Evolutionary conservation across 805 yeast genomes (phyloP), one percentile per base, ranked within the genome.

Genomic region (Candida mattraensis): DNA sequence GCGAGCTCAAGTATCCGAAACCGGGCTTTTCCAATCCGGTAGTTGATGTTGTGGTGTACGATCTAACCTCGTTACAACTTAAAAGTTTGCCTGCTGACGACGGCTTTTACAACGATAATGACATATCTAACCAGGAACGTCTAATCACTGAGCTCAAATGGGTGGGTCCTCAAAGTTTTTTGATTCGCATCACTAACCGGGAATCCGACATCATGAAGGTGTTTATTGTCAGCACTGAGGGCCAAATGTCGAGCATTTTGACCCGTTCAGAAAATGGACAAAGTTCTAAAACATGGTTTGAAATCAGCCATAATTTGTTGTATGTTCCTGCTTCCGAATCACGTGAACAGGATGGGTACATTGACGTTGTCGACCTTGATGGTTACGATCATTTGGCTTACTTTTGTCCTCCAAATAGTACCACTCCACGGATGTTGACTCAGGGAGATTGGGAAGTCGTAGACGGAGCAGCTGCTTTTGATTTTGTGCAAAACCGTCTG

Each of bases 371-470:
- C 12, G 79, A 78, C 5, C 66, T 76, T 17, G 69, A 76, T 42
- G 80, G 80, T 0, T 77, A 70, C 57, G 71, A 71, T 44, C 99
- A 93, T 59, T 66, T 93, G 44, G 98, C 88, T 0, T 89, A 83
- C 59, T 93, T 78, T 56, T 67, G 85, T 2, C 93, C 95, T 5
- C 77, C 87, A 2, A 67, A 71, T 17, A 58, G 81, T 5, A 44
- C 76, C 0, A 59, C 61, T 11, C 87, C 87, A 3, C 51, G 50
- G 3, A 56, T 83, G 15, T 70, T 95, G 30, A 85, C 93, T 1
- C 39, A 60, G 3, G 99, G 99, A 5, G 62, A 72, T 1, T 93
- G 96, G 95, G 99, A 93, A 59, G 95, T 93, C n/a, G 83, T 76
- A 18, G 73, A 69, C 42, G 89, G 87, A 2, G 78, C 83, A 2